Evolutionary conservation across 2,329 filamentous ascomycete genomes (phyloP), one percentile per base, ranked within the genome.

Genomic region (Colletotrichum sp.): DNA sequence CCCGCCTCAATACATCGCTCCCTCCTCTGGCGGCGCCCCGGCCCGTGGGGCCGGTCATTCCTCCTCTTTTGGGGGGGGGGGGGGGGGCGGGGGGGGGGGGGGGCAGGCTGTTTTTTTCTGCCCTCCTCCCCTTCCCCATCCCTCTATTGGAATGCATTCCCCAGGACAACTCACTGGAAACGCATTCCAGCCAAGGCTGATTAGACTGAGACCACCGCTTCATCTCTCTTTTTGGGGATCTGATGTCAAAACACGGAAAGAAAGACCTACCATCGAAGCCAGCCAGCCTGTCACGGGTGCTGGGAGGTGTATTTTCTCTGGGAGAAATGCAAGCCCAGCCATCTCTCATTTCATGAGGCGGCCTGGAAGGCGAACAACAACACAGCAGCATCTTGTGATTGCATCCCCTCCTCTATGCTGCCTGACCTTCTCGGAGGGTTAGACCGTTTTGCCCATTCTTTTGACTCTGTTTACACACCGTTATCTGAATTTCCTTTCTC

Each of bases 131-230:
- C 28, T 4, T 24, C 52, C n/a, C n/a, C 16, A 70, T 75, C 69
- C 73, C 73, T 75, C 64, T 65, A 59, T 67, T 67, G 73, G 69
- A 73, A 73, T 69, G 73, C 69, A 68, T 73, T 68, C 73, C 63
- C 73, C 28, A 24, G 43, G 69, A 38, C 63, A 34, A 75, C 63
- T 10, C 56, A 59, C 59, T 73, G 69, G 58, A 52, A 48, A 73
- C 69, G 56, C 69, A 75, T 73, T 75, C 69, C 73, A 10, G n/a
- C 13, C 26, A 18, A 48, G 69, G 7, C 56, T 73, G 73, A 75
- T 73, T 73, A 73, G 34, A 56, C 73, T 69, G 73, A 75, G 73
- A 75, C 73, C 63, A 12, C 32, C 13, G 8, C 61, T 36, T 10
- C 3, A 16, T 24, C 43, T 52, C n/a, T 52, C 43, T 7, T 7